Evolutionary conservation across 2,329 filamentous ascomycete genomes (phyloP).

Genomic region (Trichothecium roseum): DNA sequence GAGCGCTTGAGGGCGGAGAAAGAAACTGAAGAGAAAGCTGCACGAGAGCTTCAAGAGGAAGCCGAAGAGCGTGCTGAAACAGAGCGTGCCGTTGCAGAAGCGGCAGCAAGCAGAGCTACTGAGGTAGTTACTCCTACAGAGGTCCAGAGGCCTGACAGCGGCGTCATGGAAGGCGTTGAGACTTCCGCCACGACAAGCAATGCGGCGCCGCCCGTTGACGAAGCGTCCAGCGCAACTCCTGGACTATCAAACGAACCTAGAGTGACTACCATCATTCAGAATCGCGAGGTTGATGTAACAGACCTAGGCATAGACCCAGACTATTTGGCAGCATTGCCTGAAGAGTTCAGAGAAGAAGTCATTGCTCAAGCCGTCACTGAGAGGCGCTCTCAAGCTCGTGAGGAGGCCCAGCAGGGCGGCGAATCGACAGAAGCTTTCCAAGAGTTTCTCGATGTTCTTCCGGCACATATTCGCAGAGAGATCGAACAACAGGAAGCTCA

Average conservation of each 20-base stretch:
- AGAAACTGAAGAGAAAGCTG: constrained; percentile 58
- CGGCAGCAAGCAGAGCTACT: constrained; percentile 27
- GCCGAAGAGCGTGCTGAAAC: constrained; percentile 56
- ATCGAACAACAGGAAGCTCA: constrained; percentile 83
- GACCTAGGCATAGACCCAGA: constrained; percentile 89
- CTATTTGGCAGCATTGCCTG: constrained; percentile 92
- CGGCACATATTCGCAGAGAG: constrained; percentile 80
- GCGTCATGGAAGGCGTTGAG: constrained; percentile 74
- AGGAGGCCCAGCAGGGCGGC: constrained; percentile 52
- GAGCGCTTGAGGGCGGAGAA: constrained; percentile 58
- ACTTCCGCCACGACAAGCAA: constrained; percentile 24
- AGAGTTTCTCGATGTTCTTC: constrained; percentile 88
- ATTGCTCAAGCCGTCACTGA: constrained; percentile 83
- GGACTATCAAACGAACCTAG: constrained; percentile 30
- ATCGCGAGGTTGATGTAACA: constrained; percentile 85
- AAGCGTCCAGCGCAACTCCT: background rate
- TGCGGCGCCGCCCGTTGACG: background rate
- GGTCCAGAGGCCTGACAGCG: constrained; percentile 9
- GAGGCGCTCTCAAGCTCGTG: constrained; percentile 65
- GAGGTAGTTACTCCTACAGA: background rate
- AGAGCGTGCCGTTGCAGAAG: constrained; percentile 47
- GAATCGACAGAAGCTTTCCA: constrained; percentile 78
- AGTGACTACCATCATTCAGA: constrained; percentile 73
- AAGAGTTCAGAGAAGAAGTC: constrained; percentile 92
- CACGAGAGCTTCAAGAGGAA: constrained; percentile 59